Percentiles rank a stretch among this genome's conserved stretches.
Evolutionary conservation across 2,329 filamentous ascomycete species (phyloP).

Genomic region (Emmonsia crescens): DNA sequence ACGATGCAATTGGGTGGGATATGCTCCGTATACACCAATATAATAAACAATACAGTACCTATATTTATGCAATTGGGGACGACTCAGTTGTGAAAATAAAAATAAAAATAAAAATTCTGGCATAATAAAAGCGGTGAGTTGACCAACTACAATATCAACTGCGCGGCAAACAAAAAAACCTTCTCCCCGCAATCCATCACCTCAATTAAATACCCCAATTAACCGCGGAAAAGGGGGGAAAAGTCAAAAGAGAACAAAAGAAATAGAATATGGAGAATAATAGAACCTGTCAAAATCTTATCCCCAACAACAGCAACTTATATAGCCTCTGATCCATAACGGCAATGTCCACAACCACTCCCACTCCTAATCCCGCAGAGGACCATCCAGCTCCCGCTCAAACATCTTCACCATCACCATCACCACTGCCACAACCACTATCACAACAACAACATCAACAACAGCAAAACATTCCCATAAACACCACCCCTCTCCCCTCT

Average conservation of each 20-base stretch:
- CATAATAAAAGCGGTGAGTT: neutral
- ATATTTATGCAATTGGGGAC: too few relatives aligned
- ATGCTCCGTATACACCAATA: too few relatives aligned
- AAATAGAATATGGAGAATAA: neutral
- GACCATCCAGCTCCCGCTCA: neutral
- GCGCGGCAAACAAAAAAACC: too few relatives aligned
- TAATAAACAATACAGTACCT: too few relatives aligned
- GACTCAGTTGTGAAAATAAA: too few relatives aligned
- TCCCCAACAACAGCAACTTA: too few relatives aligned
- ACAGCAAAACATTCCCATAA: conserved; percentile 6
- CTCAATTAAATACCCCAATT: too few relatives aligned
- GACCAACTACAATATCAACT: too few relatives aligned
- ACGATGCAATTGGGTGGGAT: too few relatives aligned
- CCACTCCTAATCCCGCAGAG: neutral
- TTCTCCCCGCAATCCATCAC: too few relatives aligned
- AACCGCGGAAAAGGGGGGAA: too few relatives aligned
- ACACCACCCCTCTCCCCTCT: neutral
- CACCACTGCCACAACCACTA: neutral
- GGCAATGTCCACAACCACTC: neutral
- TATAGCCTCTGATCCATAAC: neutral
- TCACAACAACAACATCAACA: neutral
- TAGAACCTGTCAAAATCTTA: neutral
- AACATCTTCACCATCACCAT: neutral
- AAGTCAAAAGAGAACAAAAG: neutral
- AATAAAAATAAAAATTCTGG: too few relatives aligned